Evolutionary conservation across 202 grass and related monocot species (phyloP).

Genomic region (Dendrocalamus latiflorus): DNA sequence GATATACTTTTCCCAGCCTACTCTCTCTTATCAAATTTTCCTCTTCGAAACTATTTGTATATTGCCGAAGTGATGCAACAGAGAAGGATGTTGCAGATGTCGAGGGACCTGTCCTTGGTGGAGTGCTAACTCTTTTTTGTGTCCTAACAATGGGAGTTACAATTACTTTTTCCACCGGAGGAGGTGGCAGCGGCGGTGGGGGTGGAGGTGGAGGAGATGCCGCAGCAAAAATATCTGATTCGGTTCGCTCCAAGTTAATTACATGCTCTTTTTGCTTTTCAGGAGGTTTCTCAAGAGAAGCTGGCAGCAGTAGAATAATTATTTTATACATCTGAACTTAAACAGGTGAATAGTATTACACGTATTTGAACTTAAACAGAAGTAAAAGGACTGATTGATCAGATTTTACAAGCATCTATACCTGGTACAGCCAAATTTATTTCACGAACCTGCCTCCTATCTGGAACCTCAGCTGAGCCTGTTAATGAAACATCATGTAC

Average conservation of each 20-base stretch:
- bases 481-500: no score
- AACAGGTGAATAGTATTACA: conserved; percentile 18
- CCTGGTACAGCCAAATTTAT: conserved; percentile 54
- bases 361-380: no score
- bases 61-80: conserved; percentile 75
- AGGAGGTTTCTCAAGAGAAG: conserved; percentile 39
- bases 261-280: conserved; percentile 58
- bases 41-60: conserved; percentile 74
- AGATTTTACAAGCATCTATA: conserved; percentile 22
- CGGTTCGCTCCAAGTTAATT: conserved; percentile 59
- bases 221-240: conserved; percentile 59
- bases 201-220: conserved; percentile 54
- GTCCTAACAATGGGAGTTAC: conserved; percentile 36
- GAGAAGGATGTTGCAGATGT: conserved; percentile 75
- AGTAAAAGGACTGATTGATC: conserved; percentile 8
- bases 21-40: conserved; percentile 73
- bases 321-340: conserved; percentile 6
- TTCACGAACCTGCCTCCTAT: conserved; percentile 36
- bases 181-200: neutral
- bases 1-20: conserved; percentile 65
- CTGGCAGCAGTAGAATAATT: conserved; percentile 37
- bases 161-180: no score
- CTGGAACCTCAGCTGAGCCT: conserved; percentile 40
- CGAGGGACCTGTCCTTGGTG: conserved; percentile 39
- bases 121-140: conserved; percentile 35